These are phyloP conservation scores for Solanum boliviense DNA, from an alignment of 257 asterid genomes.

Conservation along the genomic window DNA sequence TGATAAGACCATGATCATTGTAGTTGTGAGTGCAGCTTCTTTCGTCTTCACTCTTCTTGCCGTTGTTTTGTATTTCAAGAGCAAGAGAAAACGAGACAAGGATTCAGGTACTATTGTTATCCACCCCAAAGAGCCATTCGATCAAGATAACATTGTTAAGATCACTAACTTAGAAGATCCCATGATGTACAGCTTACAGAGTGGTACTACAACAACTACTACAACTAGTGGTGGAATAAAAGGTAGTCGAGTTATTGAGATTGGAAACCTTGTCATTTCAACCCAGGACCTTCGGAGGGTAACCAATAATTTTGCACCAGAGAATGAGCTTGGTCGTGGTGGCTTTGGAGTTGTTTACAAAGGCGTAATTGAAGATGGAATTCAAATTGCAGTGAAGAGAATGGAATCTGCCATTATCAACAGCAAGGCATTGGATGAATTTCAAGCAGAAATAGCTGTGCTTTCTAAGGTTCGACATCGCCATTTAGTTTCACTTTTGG, in stretches of 20 bases:
- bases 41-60: constrained; percentile 10
- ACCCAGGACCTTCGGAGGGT: constrained; percentile 38
- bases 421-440: constrained; percentile 54
- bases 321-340: constrained; percentile 73
- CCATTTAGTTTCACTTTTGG: constrained; percentile 60
- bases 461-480: constrained; percentile 78
- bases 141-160: constrained; percentile 20
- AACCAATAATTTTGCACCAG: constrained; percentile 41
- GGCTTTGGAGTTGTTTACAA: constrained; percentile 78
- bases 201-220: constrained; percentile 1
- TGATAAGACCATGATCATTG: constrained; percentile 6
- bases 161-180: constrained; percentile 20
- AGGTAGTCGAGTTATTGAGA: constrained; percentile 18
- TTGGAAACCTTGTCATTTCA: constrained; percentile 33
- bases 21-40: constrained; percentile 16
- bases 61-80: constrained; percentile 12
- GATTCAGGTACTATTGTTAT: constrained; percentile 11
- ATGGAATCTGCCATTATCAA: constrained; percentile 43
- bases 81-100: constrained; percentile 6
- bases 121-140: constrained; percentile 34
- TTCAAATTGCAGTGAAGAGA: constrained; percentile 63
- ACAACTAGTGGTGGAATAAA: constrained; percentile 15
- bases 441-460: constrained; percentile 63
- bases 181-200: constrained; percentile 7
- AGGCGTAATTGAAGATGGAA: constrained; percentile 49